Conservation (phyloP, 352 stramenopile genomes). For the Aphanomyces euteiches region DNA sequence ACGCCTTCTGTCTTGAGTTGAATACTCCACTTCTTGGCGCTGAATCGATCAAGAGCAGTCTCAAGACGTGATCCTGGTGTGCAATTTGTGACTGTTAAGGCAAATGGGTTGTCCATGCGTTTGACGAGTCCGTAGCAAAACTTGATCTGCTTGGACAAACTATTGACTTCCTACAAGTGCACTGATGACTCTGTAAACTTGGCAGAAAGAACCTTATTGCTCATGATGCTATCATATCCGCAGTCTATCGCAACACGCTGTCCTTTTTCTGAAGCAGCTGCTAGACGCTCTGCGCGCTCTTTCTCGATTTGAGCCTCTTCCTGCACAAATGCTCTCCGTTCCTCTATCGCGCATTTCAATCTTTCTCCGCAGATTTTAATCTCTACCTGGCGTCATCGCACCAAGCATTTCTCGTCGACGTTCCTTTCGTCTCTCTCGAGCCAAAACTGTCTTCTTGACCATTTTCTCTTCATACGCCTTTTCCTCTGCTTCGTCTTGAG, state of each 20-base stretch:
- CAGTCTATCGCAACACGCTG: constrained; percentile 63
- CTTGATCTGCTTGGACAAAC: constrained; percentile 72
- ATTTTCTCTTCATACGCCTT: constrained; percentile 20
- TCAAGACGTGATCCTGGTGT: constrained; percentile 40
- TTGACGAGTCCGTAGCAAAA: constrained; percentile 65
- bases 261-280: constrained; percentile 37
- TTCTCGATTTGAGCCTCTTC: constrained; percentile 34
- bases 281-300: constrained; percentile 38
- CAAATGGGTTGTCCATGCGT: constrained; percentile 61
- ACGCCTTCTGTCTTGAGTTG: constrained; percentile 49
- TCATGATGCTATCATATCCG: constrained; percentile 78
- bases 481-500: constrained; percentile 6
- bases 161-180: constrained; percentile 49
- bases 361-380: background rate
- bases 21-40: constrained; percentile 56
- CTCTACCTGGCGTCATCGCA: constrained; percentile 53
- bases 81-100: constrained; percentile 57
- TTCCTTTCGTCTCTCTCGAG: constrained; percentile 49
- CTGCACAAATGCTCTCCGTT: constrained; percentile 47
- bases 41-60: constrained; percentile 56
- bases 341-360: constrained; percentile 36
- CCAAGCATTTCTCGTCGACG: constrained; percentile 52
- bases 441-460: constrained; percentile 19
- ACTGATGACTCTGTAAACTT: background rate
- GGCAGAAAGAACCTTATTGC: constrained; percentile 49